Evolutionary conservation across 78 protist species (phyloP), one percentile per base, ranked within the genome.

Genomic region (Mastigamoeba balamuthi): DNA sequence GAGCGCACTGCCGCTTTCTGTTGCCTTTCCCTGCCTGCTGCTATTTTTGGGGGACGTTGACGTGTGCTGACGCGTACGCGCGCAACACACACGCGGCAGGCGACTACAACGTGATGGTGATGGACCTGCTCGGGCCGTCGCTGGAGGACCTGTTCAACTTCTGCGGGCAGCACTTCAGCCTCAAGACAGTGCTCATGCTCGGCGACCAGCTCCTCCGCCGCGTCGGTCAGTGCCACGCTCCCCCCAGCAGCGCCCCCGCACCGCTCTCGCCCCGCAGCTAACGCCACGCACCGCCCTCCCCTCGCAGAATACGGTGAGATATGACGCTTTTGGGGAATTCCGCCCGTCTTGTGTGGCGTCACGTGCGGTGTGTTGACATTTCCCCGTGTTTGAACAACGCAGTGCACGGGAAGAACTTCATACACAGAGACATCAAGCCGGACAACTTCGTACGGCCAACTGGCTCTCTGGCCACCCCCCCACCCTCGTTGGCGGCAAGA

Each of bases 71-170:
- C n/a, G n/a, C n/a, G n/a, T n/a, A n/a, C n/a, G n/a, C n/a, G n/a
- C n/a, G n/a, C n/a, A n/a, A n/a, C n/a, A n/a, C n/a, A n/a, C n/a
- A n/a, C n/a, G 76, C 74, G 0, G 97, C 93, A 48, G 96, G 97
- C 2, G 95, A 93, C 53, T 92, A 84, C 71, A 86, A 94, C 77
- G 95, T 91, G 23, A 87, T 95, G 94, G 94, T 96, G 30, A 93
- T 94, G 87, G 99, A 96, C 53, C 85, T 98, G 5, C 84, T 96
- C 23, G 99, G 99, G 8, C 98, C 98, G 42, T 73, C 88, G 40
- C 86, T 97, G 70, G 99, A 96, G 39, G 98, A 95, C 78, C 88
- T 94, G n/a, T 95, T 94, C 78, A 89, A 92, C 65, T 76, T 83
- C 30, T 95, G 99, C 80, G 84, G 77, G 63, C 66, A 97, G 36